Evolutionary conservation across 345 rosid genomes (phyloP), one percentile per base, ranked within the genome.

Genomic region (Populus deltoides): DNA sequence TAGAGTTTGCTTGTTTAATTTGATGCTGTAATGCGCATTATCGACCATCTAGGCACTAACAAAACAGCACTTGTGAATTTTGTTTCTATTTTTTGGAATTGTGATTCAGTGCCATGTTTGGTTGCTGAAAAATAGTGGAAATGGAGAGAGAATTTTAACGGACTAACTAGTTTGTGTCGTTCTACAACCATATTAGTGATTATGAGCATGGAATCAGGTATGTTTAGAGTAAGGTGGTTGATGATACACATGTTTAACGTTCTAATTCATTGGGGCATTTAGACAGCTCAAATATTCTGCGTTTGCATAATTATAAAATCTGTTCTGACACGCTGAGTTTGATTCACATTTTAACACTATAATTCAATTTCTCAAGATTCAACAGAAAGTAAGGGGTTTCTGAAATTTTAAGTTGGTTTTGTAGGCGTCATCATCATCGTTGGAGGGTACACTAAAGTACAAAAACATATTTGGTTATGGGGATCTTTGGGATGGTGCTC

Each of bases 381-480:
- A 39, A 36, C 25, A 10, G 24, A 35, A 41, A 33, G 24, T 55
- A 53, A 27, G 49, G 76, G 73, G 70, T 77, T 49, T 69, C 61
- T 78, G 69, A 79, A 79, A 33, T 45, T 73, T 25, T 78, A 38
- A 36, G 74, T 61, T 86, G 70, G 49, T 86, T 66, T 77, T 88
- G 83, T 87, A 96, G 98, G 90, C 93, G 81, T 89, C 88, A 76
- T 90, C 97, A 82, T 92, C 94, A 27, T 88, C 95, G 17, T 77
- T 90, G 47, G 99, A 96, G 89, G 99, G 92, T 79, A 81, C 92
- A 13, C 74, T 93, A 61, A 93, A 89, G 83, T 90, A 88, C 79
- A 96, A 91, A 84, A 96, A 96, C 80, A 65, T 92, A 74, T 88
- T 92, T 81, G 99, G 99, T 13, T 88, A 86, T 86, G 98, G 98